Base-by-base conservation (phyloP, 176 grass and related monocot genomes). In the Oryza brachyantha region DNA sequence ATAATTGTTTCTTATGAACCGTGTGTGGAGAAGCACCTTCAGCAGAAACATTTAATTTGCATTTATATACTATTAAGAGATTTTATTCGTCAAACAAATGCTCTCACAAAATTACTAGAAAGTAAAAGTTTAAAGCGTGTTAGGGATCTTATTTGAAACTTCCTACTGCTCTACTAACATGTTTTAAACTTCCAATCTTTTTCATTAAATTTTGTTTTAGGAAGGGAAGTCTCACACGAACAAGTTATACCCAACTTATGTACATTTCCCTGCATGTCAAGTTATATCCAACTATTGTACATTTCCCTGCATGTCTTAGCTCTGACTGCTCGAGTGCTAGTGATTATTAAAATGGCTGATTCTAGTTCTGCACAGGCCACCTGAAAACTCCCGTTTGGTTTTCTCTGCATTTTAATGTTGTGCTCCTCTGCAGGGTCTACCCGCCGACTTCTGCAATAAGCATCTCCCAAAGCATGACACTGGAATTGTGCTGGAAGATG, bases 381-480 rank as follows among this genome's bases (percentile, higher is more conserved):
- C 32, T 62, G 11, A 36, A 43, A 75, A 75, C 39, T 36, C 12
- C 45, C 41, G 8, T 76, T 61, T 50, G 16, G 39, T 16, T 64
- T 70, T 32, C 50, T 63, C 45, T 45, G 39, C 26, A 70, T 40
- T 65, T 87, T 41, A 73, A 8, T 38, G 60, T 68, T 65, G 10
- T 42, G 35, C 60, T 78, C 12, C 7, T 29, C 48, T 39, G n/a
- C 63, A 88, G 86, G 75, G 80, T 79, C 61, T 88, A 25, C 86
- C 86, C 9, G 1, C 29, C 58, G 4, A 40, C 14, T 88, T 88
- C 67, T 88, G 81, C 75, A 84, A 79, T 75, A 79, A 88, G 62
- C 52, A 79, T 84, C 86, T 88, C 21, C 86, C 86, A 62, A 88
- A 79, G 69, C 5, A 66, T 7, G 80, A 84, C 48, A 62, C 52